phyloP scores from a whole-genome alignment of 768 basidiomycete genomes.

The Agrocybe chaxingu region DNA sequence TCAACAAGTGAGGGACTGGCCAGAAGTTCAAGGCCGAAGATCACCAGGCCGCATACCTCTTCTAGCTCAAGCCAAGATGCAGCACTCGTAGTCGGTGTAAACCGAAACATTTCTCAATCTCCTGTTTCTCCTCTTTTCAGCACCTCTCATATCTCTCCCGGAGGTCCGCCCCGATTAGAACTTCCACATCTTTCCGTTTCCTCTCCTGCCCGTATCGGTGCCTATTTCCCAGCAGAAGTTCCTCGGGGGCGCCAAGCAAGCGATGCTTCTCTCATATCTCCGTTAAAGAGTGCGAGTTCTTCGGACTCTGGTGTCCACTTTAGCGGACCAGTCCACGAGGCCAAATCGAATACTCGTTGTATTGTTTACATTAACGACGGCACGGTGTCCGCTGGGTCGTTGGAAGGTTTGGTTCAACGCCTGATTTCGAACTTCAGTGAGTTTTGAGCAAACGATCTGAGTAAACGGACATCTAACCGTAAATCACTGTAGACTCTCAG shows the following conservation, averaged over 20 bases:
- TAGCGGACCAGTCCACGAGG: slow-evolving; percentile 16
- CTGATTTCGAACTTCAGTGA: slow-evolving; percentile 33
- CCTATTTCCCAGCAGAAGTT: slow-evolving; percentile 2
- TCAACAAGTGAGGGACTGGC: no score
- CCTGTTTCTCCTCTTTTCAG: background rate
- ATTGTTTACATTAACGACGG: slow-evolving; percentile 27
- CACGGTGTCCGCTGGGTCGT: slow-evolving; percentile 33
- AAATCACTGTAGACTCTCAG: slow-evolving; percentile 21
- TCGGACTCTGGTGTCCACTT: slow-evolving; percentile 17
- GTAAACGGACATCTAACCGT: background rate
- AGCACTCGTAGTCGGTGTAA: background rate
- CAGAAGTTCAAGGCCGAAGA: background rate
- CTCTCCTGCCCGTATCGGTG: slow-evolving; percentile 4
- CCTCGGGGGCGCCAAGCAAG: background rate
- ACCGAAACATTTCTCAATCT: background rate
- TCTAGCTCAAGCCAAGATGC: slow-evolving; percentile 5
- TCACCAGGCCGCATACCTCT: slow-evolving; percentile 3
- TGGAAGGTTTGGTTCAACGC: slow-evolving; percentile 40
- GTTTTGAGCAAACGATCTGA: slow-evolving; percentile 5
- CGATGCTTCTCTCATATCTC: slow-evolving; percentile 3
- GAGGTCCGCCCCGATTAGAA: slow-evolving; percentile 7
- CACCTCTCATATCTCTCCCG: background rate
- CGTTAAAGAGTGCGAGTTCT: slow-evolving; percentile 17
- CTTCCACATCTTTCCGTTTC: slow-evolving; percentile 9
- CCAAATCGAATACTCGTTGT: slow-evolving; percentile 19